phyloP scores from a whole-genome alignment of 139 green algal species.

The Eudorina sp. region DNA sequence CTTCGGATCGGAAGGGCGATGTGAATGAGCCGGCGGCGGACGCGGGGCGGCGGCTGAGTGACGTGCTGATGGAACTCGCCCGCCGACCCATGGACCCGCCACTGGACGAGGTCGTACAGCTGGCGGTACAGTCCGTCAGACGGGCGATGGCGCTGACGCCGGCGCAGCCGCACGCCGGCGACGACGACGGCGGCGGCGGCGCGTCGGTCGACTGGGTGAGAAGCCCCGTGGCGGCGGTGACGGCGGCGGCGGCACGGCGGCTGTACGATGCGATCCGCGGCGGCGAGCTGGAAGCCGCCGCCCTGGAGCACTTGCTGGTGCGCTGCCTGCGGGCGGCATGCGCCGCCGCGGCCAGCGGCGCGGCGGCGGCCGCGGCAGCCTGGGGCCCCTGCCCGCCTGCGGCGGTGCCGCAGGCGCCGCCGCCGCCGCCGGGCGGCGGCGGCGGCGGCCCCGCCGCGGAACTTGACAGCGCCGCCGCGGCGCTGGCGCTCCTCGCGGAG shows the following conservation, averaged over 20 bases:
- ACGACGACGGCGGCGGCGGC: not conserved
- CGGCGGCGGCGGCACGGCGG: not conserved
- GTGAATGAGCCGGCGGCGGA: not conserved
- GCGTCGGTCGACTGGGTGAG: not conserved
- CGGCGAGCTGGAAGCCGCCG: not conserved
- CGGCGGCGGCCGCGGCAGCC: not conserved
- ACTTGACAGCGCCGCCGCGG: not conserved
- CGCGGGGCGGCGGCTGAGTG: not conserved
- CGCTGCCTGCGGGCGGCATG: slow-evolving; percentile 2
- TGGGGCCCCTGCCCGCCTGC: not conserved
- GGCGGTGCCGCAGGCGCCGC: not conserved
- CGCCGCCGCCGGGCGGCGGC: not conserved
- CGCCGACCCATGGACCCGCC: not conserved
- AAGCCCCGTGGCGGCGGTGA: not conserved
- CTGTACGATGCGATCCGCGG: slow-evolving; percentile 13
- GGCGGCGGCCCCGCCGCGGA: too few relatives aligned
- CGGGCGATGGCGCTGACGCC: not conserved
- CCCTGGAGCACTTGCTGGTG: slow-evolving; percentile 15
- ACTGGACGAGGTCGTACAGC: not conserved
- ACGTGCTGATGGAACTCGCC: not conserved
- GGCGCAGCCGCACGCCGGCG: not conserved
- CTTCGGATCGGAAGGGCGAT: too few relatives aligned
- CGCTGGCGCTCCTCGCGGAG: slow-evolving; percentile 31
- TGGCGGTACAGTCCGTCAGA: not conserved
- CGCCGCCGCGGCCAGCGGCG: not conserved